Percentiles rank a stretch among this genome's conserved stretches.
Evolutionary conservation across 2,329 filamentous ascomycete species (phyloP).

Genomic region (Xylaria sp.): DNA sequence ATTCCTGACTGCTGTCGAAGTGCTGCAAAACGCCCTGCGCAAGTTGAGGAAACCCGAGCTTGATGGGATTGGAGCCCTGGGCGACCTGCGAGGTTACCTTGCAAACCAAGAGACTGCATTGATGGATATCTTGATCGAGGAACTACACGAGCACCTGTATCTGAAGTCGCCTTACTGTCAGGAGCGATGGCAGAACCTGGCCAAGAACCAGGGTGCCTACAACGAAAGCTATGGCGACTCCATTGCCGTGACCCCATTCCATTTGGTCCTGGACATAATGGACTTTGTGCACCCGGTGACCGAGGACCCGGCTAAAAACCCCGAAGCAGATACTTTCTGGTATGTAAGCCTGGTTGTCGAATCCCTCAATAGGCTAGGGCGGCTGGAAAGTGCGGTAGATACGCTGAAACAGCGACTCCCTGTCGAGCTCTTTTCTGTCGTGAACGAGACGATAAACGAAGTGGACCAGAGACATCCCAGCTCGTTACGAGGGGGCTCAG

Average conservation of each 20-base stretch:
- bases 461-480: slow-evolving; percentile 92
- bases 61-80: slow-evolving; percentile 86
- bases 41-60: slow-evolving; percentile 85
- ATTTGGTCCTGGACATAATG: slow-evolving; percentile 61
- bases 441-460: slow-evolving; percentile 93
- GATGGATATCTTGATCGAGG: slow-evolving; percentile 95
- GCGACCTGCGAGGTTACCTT: slow-evolving; percentile 84
- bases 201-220: slow-evolving; percentile 64
- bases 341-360: slow-evolving; percentile 90
- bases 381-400: slow-evolving; percentile 83
- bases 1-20: slow-evolving; percentile 89
- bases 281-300: slow-evolving; percentile 65
- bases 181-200: slow-evolving; percentile 87
- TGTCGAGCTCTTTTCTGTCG: slow-evolving; percentile 89
- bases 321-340: slow-evolving; percentile 92
- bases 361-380: slow-evolving; percentile 84
- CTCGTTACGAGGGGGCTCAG: slow-evolving; percentile 63
- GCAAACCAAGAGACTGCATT: slow-evolving; percentile 89
- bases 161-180: slow-evolving; percentile 98
- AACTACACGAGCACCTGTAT: slow-evolving; percentile 95
- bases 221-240: slow-evolving; percentile 53
- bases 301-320: slow-evolving; percentile 91
- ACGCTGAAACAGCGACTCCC: slow-evolving; percentile 90
- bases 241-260: slow-evolving; percentile 56
- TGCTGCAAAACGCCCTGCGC: slow-evolving; percentile 83